Evolutionary conservation across 2,329 filamentous ascomycete genomes (phyloP).

Genomic region (Botryotinia convoluta): DNA sequence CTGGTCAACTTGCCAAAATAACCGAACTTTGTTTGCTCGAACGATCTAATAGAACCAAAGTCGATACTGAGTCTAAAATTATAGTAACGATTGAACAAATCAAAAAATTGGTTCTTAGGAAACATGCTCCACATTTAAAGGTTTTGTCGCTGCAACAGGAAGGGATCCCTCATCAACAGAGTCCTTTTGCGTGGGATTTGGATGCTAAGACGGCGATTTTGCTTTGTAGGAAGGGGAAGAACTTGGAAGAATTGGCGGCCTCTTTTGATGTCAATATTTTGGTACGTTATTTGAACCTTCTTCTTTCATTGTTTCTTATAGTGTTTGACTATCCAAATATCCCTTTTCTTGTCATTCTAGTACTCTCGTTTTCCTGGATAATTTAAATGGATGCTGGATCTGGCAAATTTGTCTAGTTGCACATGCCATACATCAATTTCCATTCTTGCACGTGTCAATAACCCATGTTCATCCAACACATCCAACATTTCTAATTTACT

Average conservation of each 20-base stretch:
- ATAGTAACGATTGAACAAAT: constrained; percentile 57
- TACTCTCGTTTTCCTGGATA: too few relatives aligned
- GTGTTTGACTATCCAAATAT: neutral
- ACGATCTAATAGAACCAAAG: constrained; percentile 49
- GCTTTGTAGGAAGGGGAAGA: constrained; percentile 50
- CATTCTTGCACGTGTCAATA: neutral
- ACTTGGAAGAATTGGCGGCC: constrained; percentile 55
- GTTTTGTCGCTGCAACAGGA: constrained; percentile 61
- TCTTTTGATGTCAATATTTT: constrained; percentile 54
- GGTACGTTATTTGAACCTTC: constrained; percentile 42
- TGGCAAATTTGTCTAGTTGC: neutral
- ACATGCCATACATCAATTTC: neutral
- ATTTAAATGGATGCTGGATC: neutral
- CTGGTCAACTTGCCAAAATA: constrained; percentile 52
- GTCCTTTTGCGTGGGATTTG: constrained; percentile 53
- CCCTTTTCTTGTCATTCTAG: neutral
- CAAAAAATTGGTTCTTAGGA: constrained; percentile 53
- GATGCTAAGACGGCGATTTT: constrained; percentile 54
- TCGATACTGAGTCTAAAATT: constrained; percentile 51
- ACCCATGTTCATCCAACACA: neutral
- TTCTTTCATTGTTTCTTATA: neutral
- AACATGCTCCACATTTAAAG: constrained; percentile 54
- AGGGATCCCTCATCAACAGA: constrained; percentile 50
- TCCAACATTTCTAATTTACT: neutral
- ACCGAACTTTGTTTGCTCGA: constrained; percentile 61